A percentile compares a stretch with the other conserved stretches of the same genome.
These are phyloP conservation scores for Hibiscus trionum DNA, from an alignment of 345 rosid species.

Conservation along the genomic window DNA sequence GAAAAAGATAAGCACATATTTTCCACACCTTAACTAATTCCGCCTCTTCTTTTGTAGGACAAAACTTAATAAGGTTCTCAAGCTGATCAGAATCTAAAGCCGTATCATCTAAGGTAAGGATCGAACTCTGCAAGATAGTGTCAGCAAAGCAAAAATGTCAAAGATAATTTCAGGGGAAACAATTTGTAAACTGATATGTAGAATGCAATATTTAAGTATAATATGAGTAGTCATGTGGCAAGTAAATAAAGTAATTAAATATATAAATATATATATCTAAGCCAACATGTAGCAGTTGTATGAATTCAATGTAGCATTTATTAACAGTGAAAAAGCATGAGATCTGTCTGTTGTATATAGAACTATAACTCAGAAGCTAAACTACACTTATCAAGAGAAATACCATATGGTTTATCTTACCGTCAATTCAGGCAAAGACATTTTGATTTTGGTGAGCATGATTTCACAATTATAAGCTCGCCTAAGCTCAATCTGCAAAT, in stretches of 20 bases:
- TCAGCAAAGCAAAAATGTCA: constrained; percentile 18
- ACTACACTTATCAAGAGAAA: neutral
- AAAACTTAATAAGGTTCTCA: constrained; percentile 72
- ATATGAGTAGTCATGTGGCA: neutral
- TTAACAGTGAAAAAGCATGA: neutral
- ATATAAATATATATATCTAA: too few species aligned
- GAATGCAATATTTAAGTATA: neutral
- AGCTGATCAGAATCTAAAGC: constrained; percentile 73
- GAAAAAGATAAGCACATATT: neutral
- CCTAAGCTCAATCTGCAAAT: constrained; percentile 82
- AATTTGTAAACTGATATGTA: neutral
- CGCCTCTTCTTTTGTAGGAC: constrained; percentile 80
- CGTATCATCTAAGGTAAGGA: constrained; percentile 72
- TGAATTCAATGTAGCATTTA: neutral
- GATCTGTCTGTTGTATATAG: neutral
- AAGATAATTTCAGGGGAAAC: constrained; percentile 2
- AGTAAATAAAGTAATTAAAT: neutral
- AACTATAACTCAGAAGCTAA: neutral
- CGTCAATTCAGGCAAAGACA: constrained; percentile 69
- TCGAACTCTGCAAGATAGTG: constrained; percentile 47
- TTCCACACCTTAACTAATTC: constrained; percentile 59
- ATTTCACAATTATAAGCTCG: constrained; percentile 97
- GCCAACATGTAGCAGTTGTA: neutral
- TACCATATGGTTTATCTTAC: constrained; percentile 31
- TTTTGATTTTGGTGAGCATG: constrained; percentile 91